phyloP scores from a whole-genome alignment of 2,329 filamentous ascomycete genomes.

The Pseudogymnoascus sp. region DNA sequence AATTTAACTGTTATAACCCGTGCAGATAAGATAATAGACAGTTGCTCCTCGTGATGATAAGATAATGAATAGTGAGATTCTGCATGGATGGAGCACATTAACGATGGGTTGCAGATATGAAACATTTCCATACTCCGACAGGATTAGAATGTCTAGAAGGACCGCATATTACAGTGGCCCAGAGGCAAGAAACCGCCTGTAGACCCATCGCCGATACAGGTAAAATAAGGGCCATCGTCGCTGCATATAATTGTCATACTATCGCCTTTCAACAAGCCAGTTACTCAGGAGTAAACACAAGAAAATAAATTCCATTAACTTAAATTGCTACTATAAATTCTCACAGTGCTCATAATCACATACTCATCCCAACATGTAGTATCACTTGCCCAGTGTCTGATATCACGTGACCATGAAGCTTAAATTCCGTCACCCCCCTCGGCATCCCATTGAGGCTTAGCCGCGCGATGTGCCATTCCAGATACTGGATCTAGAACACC shows the following conservation, averaged over 20 bases:
- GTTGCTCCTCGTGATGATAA: neutral
- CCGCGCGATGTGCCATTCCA: neutral
- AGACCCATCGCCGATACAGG: neutral
- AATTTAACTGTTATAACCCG: neutral
- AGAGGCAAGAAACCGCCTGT: neutral
- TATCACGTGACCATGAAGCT: neutral
- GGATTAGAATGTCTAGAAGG: neutral
- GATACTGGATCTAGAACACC: slow-evolving; percentile 9
- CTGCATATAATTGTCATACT: neutral
- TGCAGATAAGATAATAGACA: neutral
- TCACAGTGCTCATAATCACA: neutral
- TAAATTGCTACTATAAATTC: neutral
- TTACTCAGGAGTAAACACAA: neutral
- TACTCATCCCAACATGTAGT: no score
- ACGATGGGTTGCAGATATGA: neutral
- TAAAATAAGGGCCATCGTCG: neutral
- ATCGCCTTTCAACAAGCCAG: neutral
- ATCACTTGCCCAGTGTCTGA: neutral
- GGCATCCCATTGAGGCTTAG: neutral
- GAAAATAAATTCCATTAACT: neutral
- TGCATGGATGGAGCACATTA: neutral
- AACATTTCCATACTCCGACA: neutral
- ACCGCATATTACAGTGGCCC: neutral
- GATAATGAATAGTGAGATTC: neutral
- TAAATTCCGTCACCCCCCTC: neutral